Evolutionary conservation across 2,329 filamentous ascomycete species (phyloP).

Genomic region (Trichoderma polysporum): DNA sequence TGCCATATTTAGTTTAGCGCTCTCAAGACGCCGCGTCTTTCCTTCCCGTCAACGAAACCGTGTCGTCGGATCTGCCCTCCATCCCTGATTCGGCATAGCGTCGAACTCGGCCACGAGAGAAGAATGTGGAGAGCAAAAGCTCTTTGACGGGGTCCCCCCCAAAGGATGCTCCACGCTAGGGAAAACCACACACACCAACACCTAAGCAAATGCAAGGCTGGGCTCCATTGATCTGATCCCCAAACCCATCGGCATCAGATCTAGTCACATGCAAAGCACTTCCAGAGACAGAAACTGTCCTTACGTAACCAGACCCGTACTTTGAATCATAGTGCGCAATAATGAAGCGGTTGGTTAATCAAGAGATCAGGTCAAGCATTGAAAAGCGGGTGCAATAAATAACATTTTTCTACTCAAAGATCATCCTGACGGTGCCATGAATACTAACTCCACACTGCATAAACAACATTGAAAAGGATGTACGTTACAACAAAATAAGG

Average conservation of each 20-base stretch:
- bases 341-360: not conserved
- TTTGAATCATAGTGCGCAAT: not conserved
- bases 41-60: conserved; percentile 18
- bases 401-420: not conserved
- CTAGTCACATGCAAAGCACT: conserved; percentile 12
- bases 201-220: not conserved
- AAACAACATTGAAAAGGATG: not conserved
- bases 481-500: not conserved
- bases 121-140: not conserved
- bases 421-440: not conserved
- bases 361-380: not conserved
- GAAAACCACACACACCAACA: not conserved
- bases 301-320: conserved; percentile 2
- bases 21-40: conserved; percentile 22
- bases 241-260: not conserved
- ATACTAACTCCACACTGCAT: not conserved
- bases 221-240: conserved; percentile 16
- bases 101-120: not conserved
- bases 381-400: not conserved
- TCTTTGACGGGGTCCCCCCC: not conserved
- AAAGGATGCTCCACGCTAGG: not conserved
- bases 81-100: not conserved
- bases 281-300: not conserved
- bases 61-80: not conserved
- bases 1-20: not conserved